These are phyloP conservation scores for Cryptosporidium sp. DNA, from an alignment of 169 alveolate species.

Conservation along the genomic window DNA sequence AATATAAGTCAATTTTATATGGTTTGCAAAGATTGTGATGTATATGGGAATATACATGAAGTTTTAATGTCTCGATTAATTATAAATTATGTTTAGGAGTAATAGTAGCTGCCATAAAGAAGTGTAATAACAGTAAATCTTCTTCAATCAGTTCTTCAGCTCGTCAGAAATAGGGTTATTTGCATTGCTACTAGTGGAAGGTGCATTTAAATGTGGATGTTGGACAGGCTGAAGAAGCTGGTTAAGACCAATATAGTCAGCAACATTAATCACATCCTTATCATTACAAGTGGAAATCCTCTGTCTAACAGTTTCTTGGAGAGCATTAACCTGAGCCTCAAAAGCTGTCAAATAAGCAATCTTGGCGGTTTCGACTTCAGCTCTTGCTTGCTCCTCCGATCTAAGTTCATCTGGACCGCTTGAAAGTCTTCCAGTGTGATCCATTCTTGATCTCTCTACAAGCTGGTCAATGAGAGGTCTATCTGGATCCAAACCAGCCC, in stretches of 20 bases:
- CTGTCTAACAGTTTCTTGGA: conserved; percentile 72
- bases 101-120: neutral
- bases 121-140: neutral
- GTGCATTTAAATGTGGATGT: conserved; percentile 45
- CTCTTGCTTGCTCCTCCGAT: conserved; percentile 75
- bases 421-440: conserved; percentile 75
- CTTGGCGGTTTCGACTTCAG: conserved; percentile 74
- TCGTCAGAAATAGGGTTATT: conserved; percentile 45
- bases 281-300: conserved; percentile 66
- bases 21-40: neutral
- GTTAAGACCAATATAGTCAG: conserved; percentile 67
- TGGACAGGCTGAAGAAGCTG: conserved; percentile 68
- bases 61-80: neutral
- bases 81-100: neutral
- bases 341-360: conserved; percentile 73
- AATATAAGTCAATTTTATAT: neutral
- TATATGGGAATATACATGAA: neutral
- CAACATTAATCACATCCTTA: conserved; percentile 53
- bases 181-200: neutral
- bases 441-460: conserved; percentile 74
- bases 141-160: conserved; percentile 3
- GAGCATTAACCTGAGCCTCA: conserved; percentile 74
- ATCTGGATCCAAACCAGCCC: conserved; percentile 72
- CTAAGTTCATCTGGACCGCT: conserved; percentile 75
- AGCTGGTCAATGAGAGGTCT: conserved; percentile 73